Evolutionary conservation across 176 grass and related monocot species (phyloP).

Genomic region (Eremochloa ophiuroides): DNA sequence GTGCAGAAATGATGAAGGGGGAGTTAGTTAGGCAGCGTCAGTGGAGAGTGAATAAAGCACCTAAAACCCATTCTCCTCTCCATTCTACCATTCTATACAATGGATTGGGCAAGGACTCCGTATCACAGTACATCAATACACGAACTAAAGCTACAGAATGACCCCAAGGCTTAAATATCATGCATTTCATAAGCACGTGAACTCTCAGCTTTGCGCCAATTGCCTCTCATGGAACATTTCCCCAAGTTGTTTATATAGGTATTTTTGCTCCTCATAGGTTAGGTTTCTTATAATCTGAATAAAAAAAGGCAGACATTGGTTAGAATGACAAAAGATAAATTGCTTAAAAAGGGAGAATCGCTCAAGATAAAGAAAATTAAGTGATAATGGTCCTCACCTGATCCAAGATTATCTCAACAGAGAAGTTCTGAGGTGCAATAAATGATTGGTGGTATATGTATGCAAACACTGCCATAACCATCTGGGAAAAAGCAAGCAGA

Average conservation of each 20-base stretch:
- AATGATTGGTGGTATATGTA: slow-evolving; percentile 99
- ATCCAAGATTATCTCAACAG: slow-evolving; percentile 80
- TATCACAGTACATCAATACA: slow-evolving; percentile 41
- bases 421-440: slow-evolving; percentile 73
- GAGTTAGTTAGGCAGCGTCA: slow-evolving; percentile 10
- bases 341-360: neutral
- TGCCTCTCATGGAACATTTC: slow-evolving; percentile 50
- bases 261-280: slow-evolving; percentile 73
- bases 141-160: slow-evolving; percentile 29
- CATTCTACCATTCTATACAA: slow-evolving; percentile 46
- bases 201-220: slow-evolving; percentile 44
- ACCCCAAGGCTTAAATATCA: neutral
- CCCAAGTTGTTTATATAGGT: slow-evolving; percentile 75
- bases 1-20: neutral
- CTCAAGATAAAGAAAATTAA: neutral
- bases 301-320: neutral
- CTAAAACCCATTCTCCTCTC: slow-evolving; percentile 33
- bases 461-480: slow-evolving; percentile 99
- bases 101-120: slow-evolving; percentile 19
- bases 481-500: slow-evolving; percentile 47
- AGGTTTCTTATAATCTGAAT: slow-evolving; percentile 77
- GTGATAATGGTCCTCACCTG: slow-evolving; percentile 49
- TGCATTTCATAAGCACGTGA: slow-evolving; percentile 14
- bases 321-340: slow-evolving; percentile 1
- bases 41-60: slow-evolving; percentile 38